Evolutionary conservation across 1,284 basidiomycete species (phyloP), one percentile per base, ranked within the genome.

Genomic region (Cerrena zonata): DNA sequence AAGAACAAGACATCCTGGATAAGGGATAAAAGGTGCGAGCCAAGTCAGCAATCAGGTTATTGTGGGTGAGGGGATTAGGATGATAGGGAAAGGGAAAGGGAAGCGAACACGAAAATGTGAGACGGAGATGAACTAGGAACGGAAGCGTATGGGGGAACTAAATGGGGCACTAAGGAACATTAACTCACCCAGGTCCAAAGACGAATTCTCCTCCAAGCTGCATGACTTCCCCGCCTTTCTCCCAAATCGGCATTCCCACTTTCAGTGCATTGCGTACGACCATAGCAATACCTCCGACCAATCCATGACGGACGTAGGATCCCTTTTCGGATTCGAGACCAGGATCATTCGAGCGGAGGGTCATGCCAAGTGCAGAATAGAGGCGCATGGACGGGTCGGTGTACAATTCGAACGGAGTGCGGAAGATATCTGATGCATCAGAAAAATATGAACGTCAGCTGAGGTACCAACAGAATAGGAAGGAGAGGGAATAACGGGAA

Each of bases 161-260:
- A 22, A 41, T 19, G 12, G 25, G 23, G 24, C 5, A 25, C 10
- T n/a, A n/a, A 25, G 36, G 49, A n/a, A 19, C 12, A 26, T 4
- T 19, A 27, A 63, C 78, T 61, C 52, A 85, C 82, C 82, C 83
- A 43, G 88, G 87, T 22, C 87, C 88, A 48, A 95, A 77, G 23
- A 94, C 78, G 62, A 94, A 94, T 69, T 94, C 92, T 22, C 92
- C 92, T 15, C 92, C 92, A 25, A 94, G 76, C 66, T 93, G 87
- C 46, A 74, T 68, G 42, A 81, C 70, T 61, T 91, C 85, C 0
- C 91, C 91, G 1, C 86, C 88, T 50, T 80, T 82, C 65, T 85
- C 84, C 79, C 82, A 86, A 10, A 93, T 72, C 0, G 89, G 88
- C 80, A 91, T 84, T 30, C 86, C 78, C 13, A 79, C 76, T 48